These are phyloP conservation scores for Kingdonia uniflora DNA, from an alignment of 164 flowering plant species.

Conservation along the genomic window DNA sequence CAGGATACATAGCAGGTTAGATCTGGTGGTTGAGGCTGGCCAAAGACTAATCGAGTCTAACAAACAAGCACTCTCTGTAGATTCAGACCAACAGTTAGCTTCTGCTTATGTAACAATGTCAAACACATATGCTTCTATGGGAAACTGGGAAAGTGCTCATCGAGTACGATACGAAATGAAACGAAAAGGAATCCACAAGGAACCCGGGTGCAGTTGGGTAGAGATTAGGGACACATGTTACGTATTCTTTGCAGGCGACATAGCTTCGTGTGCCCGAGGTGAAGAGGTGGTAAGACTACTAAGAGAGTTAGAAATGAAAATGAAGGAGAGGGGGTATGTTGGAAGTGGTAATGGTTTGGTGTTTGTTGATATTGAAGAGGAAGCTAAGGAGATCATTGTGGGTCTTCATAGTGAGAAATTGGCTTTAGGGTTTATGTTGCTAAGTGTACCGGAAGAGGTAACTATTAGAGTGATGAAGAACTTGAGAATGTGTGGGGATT, in stretches of 20 bases:
- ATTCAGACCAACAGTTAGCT: slow-evolving; percentile 35
- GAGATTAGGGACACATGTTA: slow-evolving; percentile 35
- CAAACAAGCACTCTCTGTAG: no score
- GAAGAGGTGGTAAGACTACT: slow-evolving; percentile 25
- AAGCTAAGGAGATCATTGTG: slow-evolving; percentile 37
- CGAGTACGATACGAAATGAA: slow-evolving; percentile 39
- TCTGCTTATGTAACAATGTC: slow-evolving; percentile 51
- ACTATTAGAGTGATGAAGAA: slow-evolving; percentile 63
- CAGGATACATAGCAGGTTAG: slow-evolving; percentile 46
- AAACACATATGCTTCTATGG: slow-evolving; percentile 39
- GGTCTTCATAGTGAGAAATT: slow-evolving; percentile 58
- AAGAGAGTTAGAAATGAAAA: slow-evolving; percentile 34
- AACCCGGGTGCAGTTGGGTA: slow-evolving; percentile 75
- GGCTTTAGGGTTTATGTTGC: slow-evolving; percentile 54
- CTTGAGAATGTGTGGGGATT: slow-evolving; percentile 60
- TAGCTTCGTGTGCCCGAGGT: slow-evolving; percentile 21
- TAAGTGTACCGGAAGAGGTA: slow-evolving; percentile 38
- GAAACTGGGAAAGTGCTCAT: slow-evolving; percentile 42
- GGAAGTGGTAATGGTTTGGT: slow-evolving; percentile 31
- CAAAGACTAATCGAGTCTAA: slow-evolving; percentile 31
- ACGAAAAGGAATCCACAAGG: slow-evolving; percentile 34
- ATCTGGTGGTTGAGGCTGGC: slow-evolving; percentile 44
- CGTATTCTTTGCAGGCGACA: slow-evolving; percentile 41
- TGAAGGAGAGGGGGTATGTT: slow-evolving; percentile 47
- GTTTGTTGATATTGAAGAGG: slow-evolving; percentile 58